Conservation (phyloP, 2,329 filamentous ascomycete species). For the Pochonia chlamydosporia region DNA sequence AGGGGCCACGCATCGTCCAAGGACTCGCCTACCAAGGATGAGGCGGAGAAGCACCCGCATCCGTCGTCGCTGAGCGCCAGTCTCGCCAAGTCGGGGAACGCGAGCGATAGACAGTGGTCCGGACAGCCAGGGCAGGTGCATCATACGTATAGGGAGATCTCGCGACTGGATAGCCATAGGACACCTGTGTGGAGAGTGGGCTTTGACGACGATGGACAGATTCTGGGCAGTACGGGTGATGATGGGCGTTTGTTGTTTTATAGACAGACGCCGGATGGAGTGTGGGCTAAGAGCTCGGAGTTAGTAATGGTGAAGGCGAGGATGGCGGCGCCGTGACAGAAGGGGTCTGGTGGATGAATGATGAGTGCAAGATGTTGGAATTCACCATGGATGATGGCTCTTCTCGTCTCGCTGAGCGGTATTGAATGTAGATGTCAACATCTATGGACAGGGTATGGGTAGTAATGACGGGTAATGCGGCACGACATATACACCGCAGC, state of each 20-base stretch:
- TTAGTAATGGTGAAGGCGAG: slow-evolving; percentile 51
- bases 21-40: slow-evolving; percentile 24
- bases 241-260: slow-evolving; percentile 63
- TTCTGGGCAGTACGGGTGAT: slow-evolving; percentile 70
- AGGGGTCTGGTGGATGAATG: not conserved
- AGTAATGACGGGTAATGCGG: too few relatives aligned
- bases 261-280: slow-evolving; percentile 51
- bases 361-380: not conserved
- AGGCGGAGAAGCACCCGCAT: slow-evolving; percentile 27
- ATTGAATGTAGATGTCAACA: too few relatives aligned
- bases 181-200: slow-evolving; percentile 71
- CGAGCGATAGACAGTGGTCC: slow-evolving; percentile 44
- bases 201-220: slow-evolving; percentile 65
- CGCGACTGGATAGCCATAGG: slow-evolving; percentile 60
- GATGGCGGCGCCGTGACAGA: slow-evolving; percentile 38
- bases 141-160: slow-evolving; percentile 58
- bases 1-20: slow-evolving; percentile 16
- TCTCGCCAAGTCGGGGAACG: slow-evolving; percentile 42
- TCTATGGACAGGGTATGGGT: too few relatives aligned
- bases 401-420: too few relatives aligned
- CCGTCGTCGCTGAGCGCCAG: slow-evolving; percentile 46
- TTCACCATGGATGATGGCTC: too few relatives aligned
- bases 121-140: slow-evolving; percentile 60
- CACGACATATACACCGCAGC: too few relatives aligned
- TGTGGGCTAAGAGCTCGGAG: slow-evolving; percentile 56